Conservation (phyloP, 768 basidiomycete genomes). For the Mrakia hoshinonis region DNA sequence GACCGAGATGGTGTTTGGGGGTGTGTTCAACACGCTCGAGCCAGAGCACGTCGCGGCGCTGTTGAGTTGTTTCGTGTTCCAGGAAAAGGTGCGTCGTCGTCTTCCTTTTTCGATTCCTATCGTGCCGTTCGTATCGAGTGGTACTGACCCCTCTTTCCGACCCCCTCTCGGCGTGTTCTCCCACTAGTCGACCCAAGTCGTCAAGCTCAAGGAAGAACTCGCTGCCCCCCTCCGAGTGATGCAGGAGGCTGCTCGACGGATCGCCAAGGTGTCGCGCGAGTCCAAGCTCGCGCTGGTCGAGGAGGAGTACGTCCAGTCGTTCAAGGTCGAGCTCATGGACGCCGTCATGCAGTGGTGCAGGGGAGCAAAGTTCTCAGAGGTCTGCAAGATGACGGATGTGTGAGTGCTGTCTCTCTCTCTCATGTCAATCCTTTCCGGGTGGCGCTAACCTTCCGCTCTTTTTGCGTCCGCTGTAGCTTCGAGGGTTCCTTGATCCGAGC, state of each 20-base stretch:
- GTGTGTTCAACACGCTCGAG: slow-evolving; percentile 77
- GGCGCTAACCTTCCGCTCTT: not conserved
- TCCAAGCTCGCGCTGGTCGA: slow-evolving; percentile 81
- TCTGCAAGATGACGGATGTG: slow-evolving; percentile 59
- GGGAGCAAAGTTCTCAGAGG: slow-evolving; percentile 91
- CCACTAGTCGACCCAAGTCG: slow-evolving; percentile 38
- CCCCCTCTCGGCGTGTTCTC: not conserved
- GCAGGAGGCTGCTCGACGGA: slow-evolving; percentile 89
- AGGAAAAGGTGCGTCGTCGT: slow-evolving; percentile 65
- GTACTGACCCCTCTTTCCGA: not conserved
- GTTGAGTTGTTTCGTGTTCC: slow-evolving; percentile 95
- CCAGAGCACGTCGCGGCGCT: slow-evolving; percentile 90
- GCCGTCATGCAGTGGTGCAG: slow-evolving; percentile 95
- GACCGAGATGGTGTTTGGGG: slow-evolving; percentile 95
- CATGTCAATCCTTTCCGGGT: not conserved
- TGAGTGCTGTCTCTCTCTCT: not conserved
- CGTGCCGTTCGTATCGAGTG: too few species aligned
- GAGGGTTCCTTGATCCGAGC: slow-evolving; percentile 95
- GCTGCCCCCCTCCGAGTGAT: slow-evolving; percentile 84
- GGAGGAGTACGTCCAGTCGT: slow-evolving; percentile 88
- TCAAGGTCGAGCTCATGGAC: slow-evolving; percentile 99
- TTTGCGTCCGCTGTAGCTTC: slow-evolving; percentile 88
- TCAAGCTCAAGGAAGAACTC: slow-evolving; percentile 84
- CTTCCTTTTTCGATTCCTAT: not conserved
- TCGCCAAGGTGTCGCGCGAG: slow-evolving; percentile 94